Evolutionary conservation across 371 early-diverging fungal species (phyloP), one percentile per base, ranked within the genome.

Genomic region (Dichotomocladium elegans): DNA sequence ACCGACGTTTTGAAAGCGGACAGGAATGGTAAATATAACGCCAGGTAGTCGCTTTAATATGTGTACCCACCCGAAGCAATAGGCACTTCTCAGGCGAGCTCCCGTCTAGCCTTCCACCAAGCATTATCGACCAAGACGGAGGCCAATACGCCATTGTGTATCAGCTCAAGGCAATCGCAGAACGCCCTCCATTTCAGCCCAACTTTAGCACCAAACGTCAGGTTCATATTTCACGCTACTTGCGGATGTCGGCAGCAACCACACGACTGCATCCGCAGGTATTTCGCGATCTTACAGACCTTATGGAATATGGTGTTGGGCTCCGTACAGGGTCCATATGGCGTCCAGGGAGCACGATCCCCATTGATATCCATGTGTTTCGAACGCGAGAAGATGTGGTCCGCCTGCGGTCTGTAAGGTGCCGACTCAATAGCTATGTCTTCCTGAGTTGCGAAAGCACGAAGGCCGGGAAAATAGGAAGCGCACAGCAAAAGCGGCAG

Each of bases 81-180:
- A 68, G 68, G 68, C 59, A 67, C 24, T 72, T 77, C 51, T 61
- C 64, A 47, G 29, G 72, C 26, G 61, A 64, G 6, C 30, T 77
- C 21, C 72, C 74, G n/a, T 64, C 70, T 19, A 41, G 64, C 49
- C 34, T 72, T 24, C 78, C 74, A 7, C 64, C 69, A 33, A 57
- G 70, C 3, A 60, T 77, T 11, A 50, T 70, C 12, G 60, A 65
- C 28, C 58, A 57, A 21, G 53, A 65, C 43, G 47, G 43, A 29
- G 43, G 53, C 14, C 49, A 41, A 42, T 61, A 59, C 10, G 47
- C 58, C 41, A 63, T 73, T 2, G 22, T 25, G 2, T 73, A 69
- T 40, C 48, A 44, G 15, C 55, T 73, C 28, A 63, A 64, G 41
- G 73, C 73, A 15, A 51, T 58, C 14, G 67, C 63, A 12, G 73